A percentile compares a stretch with the other conserved stretches of the same genome.
These are phyloP conservation scores for Polytrichum commune DNA, from an alignment of 225 moss, liverwort and hornwort species.

Conservation along the genomic window DNA sequence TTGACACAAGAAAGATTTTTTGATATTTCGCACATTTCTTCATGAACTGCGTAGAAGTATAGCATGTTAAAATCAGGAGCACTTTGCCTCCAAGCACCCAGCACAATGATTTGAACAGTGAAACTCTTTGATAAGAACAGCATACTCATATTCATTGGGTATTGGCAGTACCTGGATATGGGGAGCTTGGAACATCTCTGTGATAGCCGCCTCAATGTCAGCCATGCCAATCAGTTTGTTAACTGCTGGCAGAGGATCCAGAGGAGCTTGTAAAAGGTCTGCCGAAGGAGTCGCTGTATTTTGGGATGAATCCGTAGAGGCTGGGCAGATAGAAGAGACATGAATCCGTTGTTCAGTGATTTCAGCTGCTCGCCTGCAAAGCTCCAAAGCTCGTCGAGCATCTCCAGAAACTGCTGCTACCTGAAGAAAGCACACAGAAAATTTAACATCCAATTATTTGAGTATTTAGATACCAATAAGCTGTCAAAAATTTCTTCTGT, in stretches of 20 bases:
- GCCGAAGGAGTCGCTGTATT: conserved; percentile 7
- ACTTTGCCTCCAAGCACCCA: not conserved
- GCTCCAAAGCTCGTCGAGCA: conserved; percentile 86
- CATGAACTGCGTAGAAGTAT: conserved; percentile 60
- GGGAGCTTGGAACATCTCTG: conserved; percentile 91
- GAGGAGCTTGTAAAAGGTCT: conserved; percentile 9
- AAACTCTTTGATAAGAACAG: too few relatives aligned
- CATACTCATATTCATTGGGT: not conserved
- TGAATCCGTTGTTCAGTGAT: conserved; percentile 62
- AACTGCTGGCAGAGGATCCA: conserved; percentile 4
- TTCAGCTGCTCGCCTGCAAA: conserved; percentile 90
- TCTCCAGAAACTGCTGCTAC: conserved; percentile 97
- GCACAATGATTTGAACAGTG: too few relatives aligned
- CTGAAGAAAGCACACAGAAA: conserved; percentile 20
- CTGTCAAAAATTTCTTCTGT: too few relatives aligned
- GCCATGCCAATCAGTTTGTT: conserved; percentile 58
- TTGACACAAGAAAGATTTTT: conserved; percentile 85
- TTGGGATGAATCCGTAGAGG: conserved; percentile 6
- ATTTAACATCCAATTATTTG: not conserved
- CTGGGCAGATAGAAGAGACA: conserved; percentile 20
- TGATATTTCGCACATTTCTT: conserved; percentile 67
- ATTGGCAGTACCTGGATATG: conserved; percentile 65
- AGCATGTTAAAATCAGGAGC: too few relatives aligned
- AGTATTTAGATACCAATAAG: too few relatives aligned
- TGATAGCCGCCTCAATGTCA: conserved; percentile 90